Evolutionary conservation across 805 yeast species (phyloP).

Genomic region (Ogataea polymorpha): DNA sequence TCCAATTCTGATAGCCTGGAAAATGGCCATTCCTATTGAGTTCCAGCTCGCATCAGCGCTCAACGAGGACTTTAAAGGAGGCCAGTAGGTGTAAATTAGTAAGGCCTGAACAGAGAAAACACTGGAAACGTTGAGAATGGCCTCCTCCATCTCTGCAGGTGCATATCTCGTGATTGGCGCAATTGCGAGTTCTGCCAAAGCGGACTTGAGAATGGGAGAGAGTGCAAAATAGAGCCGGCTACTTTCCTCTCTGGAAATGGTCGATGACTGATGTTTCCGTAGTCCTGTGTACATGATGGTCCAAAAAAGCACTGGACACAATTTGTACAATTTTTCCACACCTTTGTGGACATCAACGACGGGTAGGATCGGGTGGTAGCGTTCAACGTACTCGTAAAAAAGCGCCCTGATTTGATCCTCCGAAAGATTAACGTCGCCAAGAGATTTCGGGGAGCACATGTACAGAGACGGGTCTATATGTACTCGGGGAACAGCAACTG

Average conservation of each 20-base stretch:
- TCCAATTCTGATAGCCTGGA: conserved; percentile 90
- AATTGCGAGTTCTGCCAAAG: conserved; percentile 82
- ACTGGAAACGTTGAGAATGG: conserved; percentile 81
- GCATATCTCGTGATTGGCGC: conserved; percentile 84
- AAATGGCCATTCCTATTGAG: conserved; percentile 88
- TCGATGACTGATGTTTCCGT: conserved; percentile 50
- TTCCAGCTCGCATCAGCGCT: conserved; percentile 97
- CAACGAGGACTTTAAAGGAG: conserved; percentile 89
- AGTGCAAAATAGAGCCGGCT: conserved; percentile 52
- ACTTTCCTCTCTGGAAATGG: conserved; percentile 24
- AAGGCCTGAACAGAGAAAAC: conserved; percentile 95
- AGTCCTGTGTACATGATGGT: conserved; percentile 83
- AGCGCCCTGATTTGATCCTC: conserved; percentile 60
- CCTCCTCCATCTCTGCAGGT: conserved; percentile 76
- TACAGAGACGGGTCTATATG: conserved; percentile 31
- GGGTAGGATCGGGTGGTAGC: conserved; percentile 84
- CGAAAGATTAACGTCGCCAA: conserved; percentile 65
- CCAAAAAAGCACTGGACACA: conserved; percentile 93
- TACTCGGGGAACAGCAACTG: conserved; percentile 21
- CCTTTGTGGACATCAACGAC: conserved; percentile 80
- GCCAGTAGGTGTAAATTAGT: conserved; percentile 87
- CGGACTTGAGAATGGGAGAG: conserved; percentile 68
- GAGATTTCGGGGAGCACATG: conserved; percentile 60
- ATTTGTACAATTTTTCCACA: conserved; percentile 72
- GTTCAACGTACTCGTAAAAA: conserved; percentile 65